Percentiles rank a stretch among this genome's conserved stretches.
These are phyloP conservation scores for Liriodendron chinense DNA, from an alignment of 164 flowering plant species.

Conservation along the genomic window DNA sequence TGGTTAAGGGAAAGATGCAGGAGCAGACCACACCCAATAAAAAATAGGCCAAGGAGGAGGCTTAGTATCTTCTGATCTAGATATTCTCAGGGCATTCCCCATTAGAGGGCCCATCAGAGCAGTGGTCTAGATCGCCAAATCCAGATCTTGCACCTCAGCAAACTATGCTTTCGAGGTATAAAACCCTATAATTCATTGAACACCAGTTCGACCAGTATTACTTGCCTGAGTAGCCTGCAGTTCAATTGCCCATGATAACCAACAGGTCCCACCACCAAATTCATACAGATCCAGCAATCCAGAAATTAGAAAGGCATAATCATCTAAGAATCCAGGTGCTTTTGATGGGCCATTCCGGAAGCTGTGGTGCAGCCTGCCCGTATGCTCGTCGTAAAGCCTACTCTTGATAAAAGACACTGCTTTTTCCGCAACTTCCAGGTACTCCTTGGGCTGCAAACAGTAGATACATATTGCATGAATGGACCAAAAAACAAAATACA, in stretches of 20 bases:
- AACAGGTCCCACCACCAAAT: slow-evolving; percentile 57
- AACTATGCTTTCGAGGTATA: no score
- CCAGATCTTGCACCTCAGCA: no score
- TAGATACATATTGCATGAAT: background rate
- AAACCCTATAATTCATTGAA: no score
- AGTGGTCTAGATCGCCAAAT: no score
- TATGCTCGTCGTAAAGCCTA: slow-evolving; percentile 54
- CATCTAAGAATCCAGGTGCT: slow-evolving; percentile 94
- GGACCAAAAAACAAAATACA: background rate
- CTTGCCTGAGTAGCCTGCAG: slow-evolving; percentile 84
- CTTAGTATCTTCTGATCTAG: no score
- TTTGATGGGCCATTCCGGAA: slow-evolving; percentile 89
- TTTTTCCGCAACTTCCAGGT: slow-evolving; percentile 73
- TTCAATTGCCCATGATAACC: slow-evolving; percentile 85
- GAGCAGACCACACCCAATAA: no score
- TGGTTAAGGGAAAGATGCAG: no score
- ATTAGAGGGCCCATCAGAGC: no score
- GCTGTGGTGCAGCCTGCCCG: slow-evolving; percentile 69
- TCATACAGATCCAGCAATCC: slow-evolving; percentile 85
- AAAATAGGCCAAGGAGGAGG: no score
- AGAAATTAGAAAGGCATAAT: slow-evolving; percentile 84
- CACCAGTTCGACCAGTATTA: background rate
- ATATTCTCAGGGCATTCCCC: no score
- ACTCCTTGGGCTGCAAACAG: slow-evolving; percentile 64
- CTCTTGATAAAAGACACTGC: slow-evolving; percentile 75